phyloP scores from a whole-genome alignment of 2,329 filamentous ascomycete genomes.

The Ophiocordyceps robertsii region DNA sequence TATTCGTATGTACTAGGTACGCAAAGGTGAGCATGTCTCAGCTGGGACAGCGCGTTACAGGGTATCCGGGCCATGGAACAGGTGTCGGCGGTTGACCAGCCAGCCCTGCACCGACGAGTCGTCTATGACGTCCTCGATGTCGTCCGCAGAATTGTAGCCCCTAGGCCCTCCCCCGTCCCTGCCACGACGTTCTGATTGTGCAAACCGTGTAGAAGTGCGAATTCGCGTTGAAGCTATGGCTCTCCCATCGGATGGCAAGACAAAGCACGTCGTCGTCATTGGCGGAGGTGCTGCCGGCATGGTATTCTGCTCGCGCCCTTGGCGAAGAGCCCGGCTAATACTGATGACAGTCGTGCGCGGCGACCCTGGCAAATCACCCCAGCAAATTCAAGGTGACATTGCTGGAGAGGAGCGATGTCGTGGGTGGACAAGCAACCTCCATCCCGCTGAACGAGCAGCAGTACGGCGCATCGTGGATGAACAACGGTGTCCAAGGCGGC shows the following conservation, averaged over 20 bases:
- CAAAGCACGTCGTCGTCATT: conserved; percentile 42
- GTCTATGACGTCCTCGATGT: conserved; percentile 8
- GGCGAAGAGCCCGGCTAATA: neutral
- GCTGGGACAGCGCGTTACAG: no score
- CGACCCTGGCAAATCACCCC: conserved; percentile 51
- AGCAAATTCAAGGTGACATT: conserved; percentile 53
- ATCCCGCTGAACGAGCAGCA: conserved; percentile 42
- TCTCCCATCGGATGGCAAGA: conserved; percentile 2
- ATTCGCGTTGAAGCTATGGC: neutral
- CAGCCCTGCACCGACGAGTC: neutral
- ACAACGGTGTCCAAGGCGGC: conserved; percentile 51
- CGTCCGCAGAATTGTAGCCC: neutral
- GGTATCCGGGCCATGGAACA: neutral
- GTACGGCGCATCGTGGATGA: conserved; percentile 46
- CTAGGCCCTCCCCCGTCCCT: neutral
- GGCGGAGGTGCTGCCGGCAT: conserved; percentile 51
- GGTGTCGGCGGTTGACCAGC: neutral
- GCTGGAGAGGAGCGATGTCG: conserved; percentile 42
- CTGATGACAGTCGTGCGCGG: conserved; percentile 41
- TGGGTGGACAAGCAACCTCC: conserved; percentile 48
- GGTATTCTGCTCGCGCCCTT: conserved; percentile 18
- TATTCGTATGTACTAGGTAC: no score
- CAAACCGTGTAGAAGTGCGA: neutral
- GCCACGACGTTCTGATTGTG: neutral
- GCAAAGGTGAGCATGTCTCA: no score